Base-by-base conservation (phyloP, 164 flowering plant genomes). In the Houttuynia cordata region DNA sequence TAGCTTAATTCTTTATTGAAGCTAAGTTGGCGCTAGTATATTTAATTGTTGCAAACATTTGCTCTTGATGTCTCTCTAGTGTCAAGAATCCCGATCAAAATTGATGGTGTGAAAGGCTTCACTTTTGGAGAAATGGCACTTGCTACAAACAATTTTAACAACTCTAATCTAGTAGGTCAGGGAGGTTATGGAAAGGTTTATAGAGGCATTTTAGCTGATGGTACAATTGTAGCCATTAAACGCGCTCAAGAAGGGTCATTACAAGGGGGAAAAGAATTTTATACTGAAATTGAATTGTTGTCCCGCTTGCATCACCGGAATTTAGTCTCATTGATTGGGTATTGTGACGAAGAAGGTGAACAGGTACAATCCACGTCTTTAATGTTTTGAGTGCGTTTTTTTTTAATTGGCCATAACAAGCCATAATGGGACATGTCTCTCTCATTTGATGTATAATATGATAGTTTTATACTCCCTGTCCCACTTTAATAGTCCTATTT, bases 131-230 rank as follows among this genome's bases (percentile, higher is more conserved):
- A 88, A 64, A 62, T 86, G 79, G 70, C 72, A 62, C 34, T 58
- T 10, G 93, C 91, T 24, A 84, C 96, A 9, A 60, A 67, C 59
- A 78, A 71, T 68, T 88, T 88, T 61, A 65, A 58, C 62, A 58
- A 18, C 60, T 70, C 82, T 53, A 60, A 64, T 66, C 75, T 71
- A 71, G 79, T 88, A 62, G 96, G 91, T 34, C 75, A 65, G 75
- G 96, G 96, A 70, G 96, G 96, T 25, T 89, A 86, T 70, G 96
- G 96, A 37, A 83, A 73, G 57, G 96, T 89, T 24, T 82, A 77
- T 52, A 83, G 45, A 74, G 96, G 94, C 30, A 68, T 71, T 62
- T 66, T 89, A 57, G 58, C 70, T 41, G 81, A 81, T 57, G 64
- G 71, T 17, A 70, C 75, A 41, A 52, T 72, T 62, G 91, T 89